A percentile compares a stretch with the other conserved stretches of the same genome.
Conservation (phyloP, 257 asterid genomes). For the Solanum corneliomulleri region DNA sequence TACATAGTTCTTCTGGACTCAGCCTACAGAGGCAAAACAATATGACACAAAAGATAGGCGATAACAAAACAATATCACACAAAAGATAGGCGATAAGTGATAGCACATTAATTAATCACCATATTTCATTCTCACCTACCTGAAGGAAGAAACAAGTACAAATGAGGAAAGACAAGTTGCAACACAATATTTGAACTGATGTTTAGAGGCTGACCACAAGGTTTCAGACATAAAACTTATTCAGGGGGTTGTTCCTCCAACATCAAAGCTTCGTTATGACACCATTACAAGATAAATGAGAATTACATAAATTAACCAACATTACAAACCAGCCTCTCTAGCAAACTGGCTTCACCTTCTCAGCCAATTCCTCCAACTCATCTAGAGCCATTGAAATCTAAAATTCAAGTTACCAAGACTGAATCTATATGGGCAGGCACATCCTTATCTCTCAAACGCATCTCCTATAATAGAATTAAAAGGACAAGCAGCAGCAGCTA, state of each 20-base stretch:
- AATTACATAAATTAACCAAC: neutral
- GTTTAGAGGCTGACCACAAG: neutral
- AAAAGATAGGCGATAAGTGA: neutral
- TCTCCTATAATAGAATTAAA: constrained; percentile 24
- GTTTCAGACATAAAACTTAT: neutral
- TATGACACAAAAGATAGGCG: neutral
- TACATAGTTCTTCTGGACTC: too few species aligned
- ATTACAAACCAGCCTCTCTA: neutral
- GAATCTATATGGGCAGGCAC: neutral
- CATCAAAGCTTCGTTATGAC: neutral
- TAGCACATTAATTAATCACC: neutral
- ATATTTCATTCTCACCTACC: neutral
- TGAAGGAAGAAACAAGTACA: neutral
- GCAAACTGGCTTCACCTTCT: neutral
- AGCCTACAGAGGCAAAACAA: neutral
- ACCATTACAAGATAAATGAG: neutral
- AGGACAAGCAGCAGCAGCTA: constrained; percentile 70
- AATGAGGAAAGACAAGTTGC: neutral
- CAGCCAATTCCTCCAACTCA: neutral
- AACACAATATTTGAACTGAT: neutral
- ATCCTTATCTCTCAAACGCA: constrained; percentile 25
- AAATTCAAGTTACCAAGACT: neutral
- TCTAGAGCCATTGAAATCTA: neutral
- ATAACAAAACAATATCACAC: neutral
- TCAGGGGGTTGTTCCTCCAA: neutral